Conservation (phyloP, 495 filamentous ascomycete genomes). For the Aspergillus carlsbadensis region DNA sequence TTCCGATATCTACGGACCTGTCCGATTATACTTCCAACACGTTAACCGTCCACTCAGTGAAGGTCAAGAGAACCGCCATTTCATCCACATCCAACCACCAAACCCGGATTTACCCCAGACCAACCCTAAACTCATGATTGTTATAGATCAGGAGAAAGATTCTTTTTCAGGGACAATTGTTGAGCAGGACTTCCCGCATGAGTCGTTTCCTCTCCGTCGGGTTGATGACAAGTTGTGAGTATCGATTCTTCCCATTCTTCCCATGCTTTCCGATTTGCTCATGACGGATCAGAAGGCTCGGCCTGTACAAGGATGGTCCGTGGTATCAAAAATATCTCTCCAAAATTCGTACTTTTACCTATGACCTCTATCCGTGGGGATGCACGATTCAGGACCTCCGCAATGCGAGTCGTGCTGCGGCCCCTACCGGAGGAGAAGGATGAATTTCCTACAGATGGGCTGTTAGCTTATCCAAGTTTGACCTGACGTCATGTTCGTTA, state of each 20-base stretch:
- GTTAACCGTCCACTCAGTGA: not conserved
- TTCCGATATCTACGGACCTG: not conserved
- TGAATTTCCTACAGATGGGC: too few species aligned
- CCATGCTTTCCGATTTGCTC: not conserved
- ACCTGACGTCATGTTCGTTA: too few species aligned
- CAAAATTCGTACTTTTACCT: not conserved
- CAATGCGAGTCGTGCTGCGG: too few species aligned
- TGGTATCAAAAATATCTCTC: not conserved
- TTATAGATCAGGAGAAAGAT: not conserved
- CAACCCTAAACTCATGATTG: not conserved
- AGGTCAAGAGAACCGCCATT: not conserved
- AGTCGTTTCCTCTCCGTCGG: not conserved
- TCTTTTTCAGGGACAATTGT: not conserved
- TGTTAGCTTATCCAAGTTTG: too few species aligned
- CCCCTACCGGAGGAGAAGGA: too few species aligned
- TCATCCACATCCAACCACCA: not conserved
- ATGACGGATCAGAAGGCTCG: not conserved
- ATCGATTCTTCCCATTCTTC: not conserved
- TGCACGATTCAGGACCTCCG: slow-evolving; percentile 13
- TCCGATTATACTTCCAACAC: not conserved
- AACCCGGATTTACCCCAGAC: not conserved
- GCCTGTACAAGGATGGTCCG: not conserved
- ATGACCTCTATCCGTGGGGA: slow-evolving; percentile 5
- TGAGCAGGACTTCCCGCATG: not conserved
- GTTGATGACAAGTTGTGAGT: slow-evolving; percentile 4